phyloP scores from a whole-genome alignment of 2,329 filamentous ascomycete species.

The Ophiostoma piceae region DNA sequence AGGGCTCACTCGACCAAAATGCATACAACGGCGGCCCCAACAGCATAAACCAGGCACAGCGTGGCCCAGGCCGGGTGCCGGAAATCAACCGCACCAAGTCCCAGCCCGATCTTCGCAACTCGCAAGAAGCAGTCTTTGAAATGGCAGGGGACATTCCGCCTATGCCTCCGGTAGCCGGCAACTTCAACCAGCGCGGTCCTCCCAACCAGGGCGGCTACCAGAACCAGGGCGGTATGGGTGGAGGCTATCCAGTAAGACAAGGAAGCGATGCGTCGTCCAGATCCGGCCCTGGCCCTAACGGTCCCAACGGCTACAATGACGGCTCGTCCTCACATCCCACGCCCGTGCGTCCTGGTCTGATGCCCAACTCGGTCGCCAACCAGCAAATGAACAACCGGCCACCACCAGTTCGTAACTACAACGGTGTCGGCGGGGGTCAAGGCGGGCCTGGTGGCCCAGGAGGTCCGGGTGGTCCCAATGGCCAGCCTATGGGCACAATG shows the following conservation, averaged over 20 bases:
- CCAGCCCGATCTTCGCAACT: conserved; percentile 60
- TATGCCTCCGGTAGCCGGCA: conserved; percentile 33
- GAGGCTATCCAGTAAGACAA: conserved; percentile 30
- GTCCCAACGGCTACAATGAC: conserved; percentile 37
- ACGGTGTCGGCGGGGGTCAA: background rate
- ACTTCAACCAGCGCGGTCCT: background rate
- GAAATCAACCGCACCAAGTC: conserved; percentile 59
- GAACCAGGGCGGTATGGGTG: conserved; percentile 24
- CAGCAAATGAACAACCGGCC: conserved; percentile 49
- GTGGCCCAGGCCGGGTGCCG: conserved; percentile 46
- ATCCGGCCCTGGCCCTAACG: conserved; percentile 16
- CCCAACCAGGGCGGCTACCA: background rate
- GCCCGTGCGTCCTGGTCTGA: conserved; percentile 58
- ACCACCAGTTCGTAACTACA: conserved; percentile 53
- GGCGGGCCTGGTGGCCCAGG: conserved; percentile 27
- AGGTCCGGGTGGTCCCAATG: conserved; percentile 24
- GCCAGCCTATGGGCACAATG: conserved; percentile 30
- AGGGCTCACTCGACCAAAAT: conserved; percentile 46
- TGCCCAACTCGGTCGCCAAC: conserved; percentile 41
- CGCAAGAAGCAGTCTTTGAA: conserved; percentile 66
- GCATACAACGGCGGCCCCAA: conserved; percentile 32
- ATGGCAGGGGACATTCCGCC: conserved; percentile 61
- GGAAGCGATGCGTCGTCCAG: conserved; percentile 32
- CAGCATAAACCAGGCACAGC: conserved; percentile 36
- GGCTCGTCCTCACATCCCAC: conserved; percentile 48